phyloP scores from a whole-genome alignment of 306 rosid genomes.

The Vachellia pachyceras region DNA sequence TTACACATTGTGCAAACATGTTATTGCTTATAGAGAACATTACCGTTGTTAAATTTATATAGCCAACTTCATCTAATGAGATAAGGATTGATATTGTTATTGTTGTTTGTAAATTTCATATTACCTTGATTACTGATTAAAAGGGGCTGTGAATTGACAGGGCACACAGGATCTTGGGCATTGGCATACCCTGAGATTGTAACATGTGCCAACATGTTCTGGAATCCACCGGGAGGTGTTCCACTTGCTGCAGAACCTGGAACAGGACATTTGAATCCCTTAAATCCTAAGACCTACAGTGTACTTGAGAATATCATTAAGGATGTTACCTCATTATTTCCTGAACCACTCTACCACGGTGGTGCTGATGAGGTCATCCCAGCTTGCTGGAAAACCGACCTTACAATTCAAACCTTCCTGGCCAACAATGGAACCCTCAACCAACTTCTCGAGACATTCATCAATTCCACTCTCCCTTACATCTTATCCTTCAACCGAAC shows the following conservation, averaged over 20 bases:
- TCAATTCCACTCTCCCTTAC: conserved; percentile 72
- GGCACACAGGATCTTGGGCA: conserved; percentile 93
- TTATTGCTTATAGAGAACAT: no score
- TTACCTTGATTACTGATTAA: conserved; percentile 17
- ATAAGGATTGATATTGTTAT: no score
- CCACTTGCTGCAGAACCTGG: conserved; percentile 84
- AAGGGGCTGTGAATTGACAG: conserved; percentile 47
- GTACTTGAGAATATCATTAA: conserved; percentile 73
- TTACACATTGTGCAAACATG: no score
- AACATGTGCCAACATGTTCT: conserved; percentile 87
- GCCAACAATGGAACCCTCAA: conserved; percentile 72
- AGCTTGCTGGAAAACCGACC: conserved; percentile 85
- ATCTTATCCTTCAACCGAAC: conserved; percentile 81
- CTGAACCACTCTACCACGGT: conserved; percentile 72
- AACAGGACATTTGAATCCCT: conserved; percentile 87
- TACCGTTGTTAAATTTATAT: no score
- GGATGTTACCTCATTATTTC: conserved; percentile 63
- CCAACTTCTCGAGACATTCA: conserved; percentile 70
- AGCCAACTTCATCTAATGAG: no score
- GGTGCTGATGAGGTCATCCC: conserved; percentile 86
- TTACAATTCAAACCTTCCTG: conserved; percentile 56
- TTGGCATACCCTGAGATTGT: conserved; percentile 82
- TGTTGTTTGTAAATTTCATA: background rate
- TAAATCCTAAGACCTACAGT: conserved; percentile 76
- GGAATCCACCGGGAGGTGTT: conserved; percentile 70